Percentiles rank a stretch among this genome's conserved stretches.
Conservation (phyloP, 2,329 filamentous ascomycete species). For the Aspergillus sp. region DNA sequence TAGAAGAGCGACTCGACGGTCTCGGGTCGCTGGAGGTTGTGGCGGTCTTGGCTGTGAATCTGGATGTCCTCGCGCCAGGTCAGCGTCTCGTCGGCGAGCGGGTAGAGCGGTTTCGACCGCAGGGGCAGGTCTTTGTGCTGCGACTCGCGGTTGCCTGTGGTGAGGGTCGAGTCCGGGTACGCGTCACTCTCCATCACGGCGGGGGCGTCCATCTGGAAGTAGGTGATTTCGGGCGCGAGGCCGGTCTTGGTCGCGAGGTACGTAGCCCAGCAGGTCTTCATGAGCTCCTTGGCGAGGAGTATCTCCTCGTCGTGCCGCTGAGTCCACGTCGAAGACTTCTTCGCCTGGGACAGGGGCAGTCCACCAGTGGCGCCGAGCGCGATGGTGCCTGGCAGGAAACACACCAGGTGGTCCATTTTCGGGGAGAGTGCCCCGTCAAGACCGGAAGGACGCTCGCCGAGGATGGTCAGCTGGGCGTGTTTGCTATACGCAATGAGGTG, state of each 20-base stretch:
- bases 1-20: slow-evolving; percentile 96
- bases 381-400: slow-evolving; percentile 96
- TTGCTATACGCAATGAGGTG: slow-evolving; percentile 87
- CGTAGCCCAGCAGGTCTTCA: slow-evolving; percentile 97
- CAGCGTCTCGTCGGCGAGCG: slow-evolving; percentile 22
- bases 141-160: slow-evolving; percentile 32
- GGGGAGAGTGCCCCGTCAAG: slow-evolving; percentile 64
- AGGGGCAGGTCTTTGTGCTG: slow-evolving; percentile 31
- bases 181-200: slow-evolving; percentile 52
- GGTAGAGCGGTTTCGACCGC: slow-evolving; percentile 34
- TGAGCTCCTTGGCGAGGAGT: slow-evolving; percentile 80
- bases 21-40: slow-evolving; percentile 94
- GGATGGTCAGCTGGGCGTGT: slow-evolving; percentile 76
- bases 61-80: slow-evolving; percentile 74
- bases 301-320: slow-evolving; percentile 82
- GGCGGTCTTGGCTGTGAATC: slow-evolving; percentile 76
- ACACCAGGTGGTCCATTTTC: slow-evolving; percentile 98
- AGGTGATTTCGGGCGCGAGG: slow-evolving; percentile 89
- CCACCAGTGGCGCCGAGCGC: slow-evolving; percentile 83
- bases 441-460: slow-evolving; percentile 80
- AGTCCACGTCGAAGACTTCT: slow-evolving; percentile 69
- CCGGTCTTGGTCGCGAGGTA: slow-evolving; percentile 88
- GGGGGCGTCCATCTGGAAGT: slow-evolving; percentile 74
- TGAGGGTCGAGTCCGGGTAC: slow-evolving; percentile 29
- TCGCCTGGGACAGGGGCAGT: slow-evolving; percentile 69